A percentile compares a stretch with the other conserved stretches of the same genome.
These are phyloP conservation scores for Fraxinus anomala DNA, from an alignment of 257 asterid genomes.

Conservation along the genomic window DNA sequence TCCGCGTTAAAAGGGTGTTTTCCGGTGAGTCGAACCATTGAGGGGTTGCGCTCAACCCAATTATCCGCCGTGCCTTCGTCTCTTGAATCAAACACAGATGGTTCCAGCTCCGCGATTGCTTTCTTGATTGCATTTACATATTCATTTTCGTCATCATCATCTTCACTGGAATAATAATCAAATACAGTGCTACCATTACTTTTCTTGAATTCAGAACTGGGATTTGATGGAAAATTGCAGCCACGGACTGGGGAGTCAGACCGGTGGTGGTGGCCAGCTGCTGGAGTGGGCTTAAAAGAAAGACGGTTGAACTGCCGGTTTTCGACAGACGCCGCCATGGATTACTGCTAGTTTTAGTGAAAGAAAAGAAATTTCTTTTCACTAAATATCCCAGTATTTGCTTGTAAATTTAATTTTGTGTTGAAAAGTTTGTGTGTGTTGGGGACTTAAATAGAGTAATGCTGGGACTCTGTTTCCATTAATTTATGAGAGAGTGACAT, in stretches of 20 bases:
- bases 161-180: slow-evolving; percentile 50
- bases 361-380: background rate
- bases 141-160: slow-evolving; percentile 37
- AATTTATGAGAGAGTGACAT: no score
- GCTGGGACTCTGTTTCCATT: background rate
- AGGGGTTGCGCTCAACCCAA: slow-evolving; percentile 80
- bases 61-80: slow-evolving; percentile 74
- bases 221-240: slow-evolving; percentile 39
- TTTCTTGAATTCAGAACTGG: slow-evolving; percentile 25
- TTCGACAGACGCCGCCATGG: slow-evolving; percentile 81
- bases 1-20: slow-evolving; percentile 97
- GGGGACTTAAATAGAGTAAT: slow-evolving; percentile 33
- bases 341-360: slow-evolving; percentile 21
- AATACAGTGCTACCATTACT: background rate
- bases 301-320: slow-evolving; percentile 60
- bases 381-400: slow-evolving; percentile 2
- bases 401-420: slow-evolving; percentile 1
- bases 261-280: slow-evolving; percentile 31
- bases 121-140: slow-evolving; percentile 41
- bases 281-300: slow-evolving; percentile 37
- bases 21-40: slow-evolving; percentile 87
- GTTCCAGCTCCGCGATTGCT: slow-evolving; percentile 63
- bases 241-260: slow-evolving; percentile 67
- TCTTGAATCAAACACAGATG: slow-evolving; percentile 56
- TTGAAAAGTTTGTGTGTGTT: slow-evolving; percentile 23